Base-by-base conservation (phyloP, 2,329 filamentous ascomycete genomes). In the Nemania diffusa region DNA sequence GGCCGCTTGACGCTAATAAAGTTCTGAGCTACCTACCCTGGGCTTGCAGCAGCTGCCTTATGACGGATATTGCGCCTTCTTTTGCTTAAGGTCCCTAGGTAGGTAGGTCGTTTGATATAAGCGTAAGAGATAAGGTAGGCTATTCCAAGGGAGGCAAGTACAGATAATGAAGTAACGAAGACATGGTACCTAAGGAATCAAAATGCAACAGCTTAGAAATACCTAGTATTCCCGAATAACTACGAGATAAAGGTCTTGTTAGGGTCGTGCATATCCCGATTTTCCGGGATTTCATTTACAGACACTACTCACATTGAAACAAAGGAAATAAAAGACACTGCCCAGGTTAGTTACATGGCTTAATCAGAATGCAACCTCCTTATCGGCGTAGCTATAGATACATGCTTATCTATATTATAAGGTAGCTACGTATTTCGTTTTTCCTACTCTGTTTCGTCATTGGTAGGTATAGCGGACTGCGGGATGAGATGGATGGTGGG, bases 1-100 rank as follows among this genome's bases (percentile, higher is more conserved):
- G 65, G 68, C 68, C 24, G 22, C 42, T 40, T 40, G 40, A n/a
- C 52, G 22, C 68, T 62, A 60, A 53, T 34, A 17, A 29, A 34
- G 48, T 64, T 60, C 56, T 56, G 9, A 32, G 42, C 22, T 56
- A 55, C n/a, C n/a, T n/a, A 24, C 29, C 27, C 9, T 11, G 22
- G 7, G 27, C 40, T 48, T 50, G 48, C 37, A 26, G 26, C 22
- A 51, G 42, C 32, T 24, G n/a, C 56, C 34, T 40, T 40, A 40
- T 40, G 59, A 50, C 40, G 32, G 51, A 27, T 34, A 22, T 15
- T 34, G 24, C 29, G 26, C 32, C 58, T 34, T 22, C 26, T 53
- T 27, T 13, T 27, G 22, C 24, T 42, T 26, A 34, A 64, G 46
- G 26, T 37, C 26, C 15, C 8, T 40, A 13, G 5, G 34, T 40